Percentiles rank a stretch among this genome's conserved stretches.
phyloP scores from a whole-genome alignment of 371 early-diverging fungal species.

The Apophysomyces elegans region DNA sequence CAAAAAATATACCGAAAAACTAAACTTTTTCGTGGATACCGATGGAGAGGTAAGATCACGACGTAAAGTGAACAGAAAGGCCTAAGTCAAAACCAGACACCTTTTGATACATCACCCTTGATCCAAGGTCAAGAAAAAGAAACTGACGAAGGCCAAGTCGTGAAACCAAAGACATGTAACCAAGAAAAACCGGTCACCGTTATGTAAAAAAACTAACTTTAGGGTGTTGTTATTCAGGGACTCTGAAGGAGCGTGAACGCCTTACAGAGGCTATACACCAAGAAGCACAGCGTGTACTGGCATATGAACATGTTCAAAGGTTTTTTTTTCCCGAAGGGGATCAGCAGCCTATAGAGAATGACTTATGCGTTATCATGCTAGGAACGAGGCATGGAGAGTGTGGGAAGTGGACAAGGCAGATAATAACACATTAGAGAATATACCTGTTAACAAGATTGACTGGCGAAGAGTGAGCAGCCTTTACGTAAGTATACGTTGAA shows the following conservation, averaged over 20 bases:
- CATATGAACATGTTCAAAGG: slow-evolving; percentile 27
- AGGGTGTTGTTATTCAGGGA: slow-evolving; percentile 23
- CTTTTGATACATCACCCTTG: background rate
- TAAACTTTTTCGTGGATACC: slow-evolving; percentile 22
- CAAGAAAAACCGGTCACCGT: background rate
- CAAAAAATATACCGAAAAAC: slow-evolving; percentile 13
- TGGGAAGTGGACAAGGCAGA: slow-evolving; percentile 54
- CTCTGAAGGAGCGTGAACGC: slow-evolving; percentile 25
- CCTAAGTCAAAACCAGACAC: background rate
- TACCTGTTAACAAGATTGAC: slow-evolving; percentile 63
- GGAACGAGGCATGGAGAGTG: slow-evolving; percentile 34
- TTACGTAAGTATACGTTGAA: slow-evolving; percentile 48
- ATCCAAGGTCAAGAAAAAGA: background rate
- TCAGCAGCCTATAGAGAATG: no score
- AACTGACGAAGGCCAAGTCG: background rate
- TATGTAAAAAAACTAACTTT: background rate
- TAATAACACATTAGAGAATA: slow-evolving; percentile 54
- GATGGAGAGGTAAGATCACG: slow-evolving; percentile 16
- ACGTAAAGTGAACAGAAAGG: background rate
- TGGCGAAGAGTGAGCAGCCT: slow-evolving; percentile 70
- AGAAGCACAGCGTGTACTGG: slow-evolving; percentile 31
- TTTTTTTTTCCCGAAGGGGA: background rate
- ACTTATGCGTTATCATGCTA: slow-evolving; percentile 1
- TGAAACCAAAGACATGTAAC: slow-evolving; percentile 3
- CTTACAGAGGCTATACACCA: slow-evolving; percentile 30